Evolutionary conservation across 1,139 yeast genomes (phyloP), one percentile per base, ranked within the genome.

Genomic region (Suhomyces bokatorum): DNA sequence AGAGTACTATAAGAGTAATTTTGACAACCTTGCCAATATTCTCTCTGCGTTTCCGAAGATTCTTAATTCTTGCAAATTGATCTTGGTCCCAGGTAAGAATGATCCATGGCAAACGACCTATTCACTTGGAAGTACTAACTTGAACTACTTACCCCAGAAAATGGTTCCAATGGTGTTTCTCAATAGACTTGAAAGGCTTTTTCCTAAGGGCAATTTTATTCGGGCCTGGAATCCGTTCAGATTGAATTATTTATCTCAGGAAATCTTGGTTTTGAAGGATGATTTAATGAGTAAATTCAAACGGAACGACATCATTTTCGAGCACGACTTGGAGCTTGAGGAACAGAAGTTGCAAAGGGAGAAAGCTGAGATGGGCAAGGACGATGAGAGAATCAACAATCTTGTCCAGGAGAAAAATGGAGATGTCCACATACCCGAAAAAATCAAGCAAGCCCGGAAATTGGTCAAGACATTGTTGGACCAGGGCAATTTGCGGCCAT

Each of bases 21-120:
- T 89, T 64, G 96, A 91, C 54, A 70, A 79, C 10, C 69, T 93
- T 16, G 90, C 96, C 0, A 72, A 80, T 8, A 50, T 70, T n/a
- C 50, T 73, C n/a, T 52, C 70, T 2, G 61, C 62, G 37, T 70
- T 54, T 45, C 72, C 76, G 1, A 56, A 58, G 20, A 57, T 73
- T 28, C 57, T 69, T 7, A 55, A 56, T 27, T 47, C 52, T n/a
- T 64, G 70, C 35, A 78, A 80, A 36, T 65, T 88, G 40, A 67
- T 87, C 2, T 78, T 93, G 48, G 71, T 91, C 1, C 97, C 98
- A 0, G 98, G 99, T 0, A 81, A 81, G 36, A 86, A 88, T 54
- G 99, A 93, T 62, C 97, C 97, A 0, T 93, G 98, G 98, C 83
- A 83, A 38, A 81, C 95, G 0, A 74, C 85, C 37, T 78, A 77